Conservation (phyloP, 2,329 filamentous ascomycete species). For the Xylaria sp. region DNA sequence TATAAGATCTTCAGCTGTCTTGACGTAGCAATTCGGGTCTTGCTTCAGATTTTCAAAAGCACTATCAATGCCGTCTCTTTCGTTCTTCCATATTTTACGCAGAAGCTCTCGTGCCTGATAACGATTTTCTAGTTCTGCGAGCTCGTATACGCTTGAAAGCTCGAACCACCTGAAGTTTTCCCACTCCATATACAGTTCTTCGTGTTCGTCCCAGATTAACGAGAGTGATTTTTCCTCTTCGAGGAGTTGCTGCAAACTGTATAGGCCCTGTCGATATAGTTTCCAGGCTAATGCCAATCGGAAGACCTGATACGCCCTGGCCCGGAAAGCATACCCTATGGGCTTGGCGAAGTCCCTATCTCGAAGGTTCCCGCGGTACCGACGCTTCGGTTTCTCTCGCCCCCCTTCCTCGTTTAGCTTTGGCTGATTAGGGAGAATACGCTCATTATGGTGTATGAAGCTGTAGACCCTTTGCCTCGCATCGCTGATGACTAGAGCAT, state of each 20-base stretch:
- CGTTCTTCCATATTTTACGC: constrained; percentile 1
- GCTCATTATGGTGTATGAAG: constrained; percentile 18
- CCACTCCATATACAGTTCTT: constrained; percentile 39
- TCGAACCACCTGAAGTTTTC: constrained; percentile 33
- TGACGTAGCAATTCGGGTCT: background rate
- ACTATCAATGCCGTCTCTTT: constrained; percentile 7
- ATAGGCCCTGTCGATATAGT: background rate
- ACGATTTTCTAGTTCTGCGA: constrained; percentile 15
- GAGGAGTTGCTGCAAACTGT: constrained; percentile 17
- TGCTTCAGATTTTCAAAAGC: background rate
- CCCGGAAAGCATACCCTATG: constrained; percentile 21
- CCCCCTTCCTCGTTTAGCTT: constrained; percentile 23
- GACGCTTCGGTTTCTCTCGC: background rate
- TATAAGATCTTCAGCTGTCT: background rate
- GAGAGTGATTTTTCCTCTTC: constrained; percentile 18
- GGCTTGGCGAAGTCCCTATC: constrained; percentile 21
- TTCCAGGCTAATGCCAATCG: constrained; percentile 20
- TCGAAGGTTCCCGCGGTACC: constrained; percentile 13
- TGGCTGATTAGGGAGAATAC: constrained; percentile 10
- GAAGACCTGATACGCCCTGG: constrained; percentile 20
- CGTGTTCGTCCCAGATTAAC: constrained; percentile 32
- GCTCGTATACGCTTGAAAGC: constrained; percentile 1
- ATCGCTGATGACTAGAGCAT: background rate
- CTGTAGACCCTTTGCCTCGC: background rate
- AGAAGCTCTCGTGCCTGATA: constrained; percentile 14